These are phyloP conservation scores for Elongisporangium prolatum DNA, from an alignment of 352 stramenopile species.

Conservation along the genomic window DNA sequence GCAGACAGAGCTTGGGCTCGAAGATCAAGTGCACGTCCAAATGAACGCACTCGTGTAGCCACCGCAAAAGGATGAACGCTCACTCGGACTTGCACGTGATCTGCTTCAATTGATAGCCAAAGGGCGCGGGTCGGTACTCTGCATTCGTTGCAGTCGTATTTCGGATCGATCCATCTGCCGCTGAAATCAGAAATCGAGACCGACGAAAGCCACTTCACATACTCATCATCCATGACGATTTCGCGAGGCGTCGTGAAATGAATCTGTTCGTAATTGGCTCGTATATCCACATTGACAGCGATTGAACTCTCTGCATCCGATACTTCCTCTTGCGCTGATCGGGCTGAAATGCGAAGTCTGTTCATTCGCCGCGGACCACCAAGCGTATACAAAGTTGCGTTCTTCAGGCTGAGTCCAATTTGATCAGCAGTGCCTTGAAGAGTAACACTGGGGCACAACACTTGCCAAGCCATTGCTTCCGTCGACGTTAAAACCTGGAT, in stretches of 20 bases:
- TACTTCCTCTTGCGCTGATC: neutral
- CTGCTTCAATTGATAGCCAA: conserved; percentile 9
- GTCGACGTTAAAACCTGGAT: neutral
- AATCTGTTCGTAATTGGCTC: neutral
- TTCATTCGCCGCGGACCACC: neutral
- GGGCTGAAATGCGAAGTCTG: neutral
- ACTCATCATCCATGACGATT: neutral
- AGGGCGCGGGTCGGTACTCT: conserved; percentile 4
- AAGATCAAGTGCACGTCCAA: conserved; percentile 5
- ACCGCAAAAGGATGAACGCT: neutral
- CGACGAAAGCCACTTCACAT: neutral
- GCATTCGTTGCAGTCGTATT: conserved; percentile 9
- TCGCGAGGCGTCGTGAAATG: neutral
- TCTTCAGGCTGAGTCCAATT: neutral
- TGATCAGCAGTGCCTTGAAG: neutral
- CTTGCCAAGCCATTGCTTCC: neutral
- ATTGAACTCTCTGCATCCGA: neutral
- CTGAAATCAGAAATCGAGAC: neutral
- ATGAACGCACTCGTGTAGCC: neutral
- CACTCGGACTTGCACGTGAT: conserved; percentile 1
- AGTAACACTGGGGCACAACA: neutral
- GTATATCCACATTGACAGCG: neutral
- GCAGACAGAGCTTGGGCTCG: conserved; percentile 4
- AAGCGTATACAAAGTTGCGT: neutral
- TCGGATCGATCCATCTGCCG: conserved; percentile 10